A percentile compares a stretch with the other conserved stretches of the same genome.
Conservation (phyloP, 2,329 filamentous ascomycete species). For the Coniochaeta sp. region DNA sequence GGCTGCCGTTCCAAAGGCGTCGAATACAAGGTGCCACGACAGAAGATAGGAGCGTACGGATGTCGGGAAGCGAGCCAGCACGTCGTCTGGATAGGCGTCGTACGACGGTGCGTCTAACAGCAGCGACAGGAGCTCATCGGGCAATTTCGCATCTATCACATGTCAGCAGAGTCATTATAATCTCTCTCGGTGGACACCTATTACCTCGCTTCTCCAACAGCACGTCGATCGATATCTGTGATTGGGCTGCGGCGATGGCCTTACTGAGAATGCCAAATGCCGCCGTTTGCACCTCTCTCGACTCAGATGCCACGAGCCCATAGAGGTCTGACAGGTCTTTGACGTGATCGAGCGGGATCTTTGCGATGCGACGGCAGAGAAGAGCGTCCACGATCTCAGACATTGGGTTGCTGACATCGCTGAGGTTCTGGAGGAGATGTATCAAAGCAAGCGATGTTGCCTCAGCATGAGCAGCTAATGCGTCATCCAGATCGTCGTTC, state of each 20-base stretch:
- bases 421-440: slow-evolving; percentile 50
- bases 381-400: slow-evolving; percentile 68
- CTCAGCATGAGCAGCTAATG: slow-evolving; percentile 54
- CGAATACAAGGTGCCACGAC: slow-evolving; percentile 85
- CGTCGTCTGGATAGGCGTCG: slow-evolving; percentile 57
- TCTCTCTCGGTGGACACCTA: slow-evolving; percentile 1
- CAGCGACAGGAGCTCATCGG: slow-evolving; percentile 78
- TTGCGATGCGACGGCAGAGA: slow-evolving; percentile 61
- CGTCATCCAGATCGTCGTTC: slow-evolving; percentile 82
- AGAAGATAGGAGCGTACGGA: slow-evolving; percentile 73
- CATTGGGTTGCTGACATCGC: slow-evolving; percentile 49
- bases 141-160: slow-evolving; percentile 54
- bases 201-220: slow-evolving; percentile 60
- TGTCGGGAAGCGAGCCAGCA: slow-evolving; percentile 61
- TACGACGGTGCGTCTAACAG: slow-evolving; percentile 71
- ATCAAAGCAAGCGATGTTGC: slow-evolving; percentile 52
- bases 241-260: slow-evolving; percentile 70
- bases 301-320: slow-evolving; percentile 67
- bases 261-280: slow-evolving; percentile 75
- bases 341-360: slow-evolving; percentile 54
- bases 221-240: slow-evolving; percentile 73
- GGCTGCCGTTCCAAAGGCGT: slow-evolving; percentile 71
- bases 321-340: slow-evolving; percentile 64
- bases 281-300: slow-evolving; percentile 67
- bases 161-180: slow-evolving; percentile 1